Evolutionary conservation across 164 flowering plant species (phyloP).

Genomic region (Saururus chinensis): DNA sequence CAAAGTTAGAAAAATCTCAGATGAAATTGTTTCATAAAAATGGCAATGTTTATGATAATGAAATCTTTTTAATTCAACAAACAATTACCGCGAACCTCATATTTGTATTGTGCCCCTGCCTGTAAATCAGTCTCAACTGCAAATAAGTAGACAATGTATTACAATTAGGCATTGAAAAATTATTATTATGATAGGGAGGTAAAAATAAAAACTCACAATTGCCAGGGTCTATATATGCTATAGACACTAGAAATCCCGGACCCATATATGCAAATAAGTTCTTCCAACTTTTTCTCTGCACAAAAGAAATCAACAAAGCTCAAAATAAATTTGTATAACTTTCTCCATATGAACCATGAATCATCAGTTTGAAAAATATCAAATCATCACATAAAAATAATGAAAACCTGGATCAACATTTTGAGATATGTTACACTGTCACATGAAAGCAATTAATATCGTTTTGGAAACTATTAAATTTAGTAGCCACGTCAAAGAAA

Average conservation of each 20-base stretch:
- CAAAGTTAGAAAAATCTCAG: background rate
- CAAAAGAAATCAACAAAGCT: background rate
- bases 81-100: constrained; percentile 41
- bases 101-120: constrained; percentile 84
- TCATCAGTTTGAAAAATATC: background rate
- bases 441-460: too few relatives aligned
- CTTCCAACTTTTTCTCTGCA: constrained; percentile 79
- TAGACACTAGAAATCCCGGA: constrained; percentile 94
- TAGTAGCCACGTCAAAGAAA: too few relatives aligned
- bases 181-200: background rate
- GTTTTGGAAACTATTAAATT: too few relatives aligned
- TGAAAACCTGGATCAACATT: too few relatives aligned
- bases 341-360: background rate
- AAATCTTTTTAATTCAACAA: background rate
- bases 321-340: background rate
- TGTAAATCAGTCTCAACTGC: constrained; percentile 93
- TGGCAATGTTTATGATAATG: background rate
- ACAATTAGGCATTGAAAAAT: background rate
- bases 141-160: constrained; percentile 3
- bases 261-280: constrained; percentile 83
- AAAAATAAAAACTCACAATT: constrained; percentile 47
- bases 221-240: constrained; percentile 97
- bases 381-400: too few relatives aligned
- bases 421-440: too few relatives aligned
- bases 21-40: background rate